Base-by-base conservation (phyloP, 2,329 filamentous ascomycete species). In the Ceratocystis cacaofunesta region DNA sequence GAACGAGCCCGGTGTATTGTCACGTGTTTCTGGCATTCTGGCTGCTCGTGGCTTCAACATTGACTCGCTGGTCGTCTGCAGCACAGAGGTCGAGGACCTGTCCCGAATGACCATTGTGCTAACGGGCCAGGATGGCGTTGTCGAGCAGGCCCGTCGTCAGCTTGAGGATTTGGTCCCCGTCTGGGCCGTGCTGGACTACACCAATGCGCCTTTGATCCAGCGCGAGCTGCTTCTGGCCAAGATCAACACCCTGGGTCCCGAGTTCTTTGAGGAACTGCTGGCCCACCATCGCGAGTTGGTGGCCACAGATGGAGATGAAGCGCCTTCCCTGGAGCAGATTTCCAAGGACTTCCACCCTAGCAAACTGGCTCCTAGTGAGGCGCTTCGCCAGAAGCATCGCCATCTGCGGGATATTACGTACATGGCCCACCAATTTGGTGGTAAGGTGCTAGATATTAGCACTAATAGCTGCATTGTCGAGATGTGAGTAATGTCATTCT, bases 61-160 rank as follows among this genome's bases (percentile, higher is more conserved):
- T 72, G 94, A 99, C 82, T 95, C 89, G 65, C 81, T 99, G 69
- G 94, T 99, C 65, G 94, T 99, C 68, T 99, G 94, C 80, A 94
- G 89, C 77, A 99, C 94, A 68, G 94, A 99, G 77, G 92, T 99
- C 30, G 89, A 92, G 71, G 94, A 99, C 73, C 82, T 99, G 64
- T 96, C 90, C 43, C 91, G 94, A 73, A 99, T 99, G 94, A 99
- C 94, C 66, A 97, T 99, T 72, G 94, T 99, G 70, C 82, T 99
- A 63, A 91, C 91, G 65, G 94, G 94, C 15, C 92, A 96, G 77
- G 94, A 97, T 72, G 92, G 92, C 65, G 92, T 97, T 44, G 91
- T 99, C 32, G 94, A 99, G 81, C 94, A 99, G 78, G 94, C 94
- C 65, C 85, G 94, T 69, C 83, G 94, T 69, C 94, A 99, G 78